A percentile compares a stretch with the other conserved stretches of the same genome.
phyloP scores from a whole-genome alignment of 441 rosid species.

The Aleurites moluccanus region DNA sequence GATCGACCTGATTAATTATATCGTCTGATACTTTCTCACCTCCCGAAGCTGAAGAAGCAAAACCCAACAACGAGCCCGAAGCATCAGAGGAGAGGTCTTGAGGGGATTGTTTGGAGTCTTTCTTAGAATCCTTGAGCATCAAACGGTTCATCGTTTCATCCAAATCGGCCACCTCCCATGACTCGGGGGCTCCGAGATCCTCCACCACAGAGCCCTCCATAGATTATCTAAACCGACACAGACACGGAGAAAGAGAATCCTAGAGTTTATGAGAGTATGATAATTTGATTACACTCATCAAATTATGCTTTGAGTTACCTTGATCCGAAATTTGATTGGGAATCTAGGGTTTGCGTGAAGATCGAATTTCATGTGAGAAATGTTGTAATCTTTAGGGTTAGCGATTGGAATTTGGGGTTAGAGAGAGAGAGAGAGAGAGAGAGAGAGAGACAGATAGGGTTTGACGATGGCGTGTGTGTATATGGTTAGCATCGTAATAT shows the following conservation, averaged over 20 bases:
- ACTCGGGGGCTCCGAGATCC: conserved; percentile 70
- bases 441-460: conserved; percentile 21
- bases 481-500: conserved; percentile 21
- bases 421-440: too few relatives aligned
- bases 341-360: background rate
- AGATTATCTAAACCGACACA: background rate
- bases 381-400: conserved; percentile 27
- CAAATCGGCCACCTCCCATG: conserved; percentile 75
- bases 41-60: conserved; percentile 20
- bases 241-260: background rate
- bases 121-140: conserved; percentile 31
- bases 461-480: conserved; percentile 27
- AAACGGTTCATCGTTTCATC: conserved; percentile 53
- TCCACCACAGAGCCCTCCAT: conserved; percentile 79
- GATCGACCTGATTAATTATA: conserved; percentile 58
- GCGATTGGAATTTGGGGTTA: conserved; percentile 32
- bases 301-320: too few relatives aligned
- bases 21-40: conserved; percentile 42
- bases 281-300: conserved; percentile 27
- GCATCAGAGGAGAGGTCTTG: conserved; percentile 23
- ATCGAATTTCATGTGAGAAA: conserved; percentile 25
- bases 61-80: background rate
- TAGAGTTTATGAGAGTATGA: conserved; percentile 22
- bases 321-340: background rate
- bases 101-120: background rate